Conservation (phyloP, 2,329 filamentous ascomycete genomes). For the Hortaea werneckii region DNA sequence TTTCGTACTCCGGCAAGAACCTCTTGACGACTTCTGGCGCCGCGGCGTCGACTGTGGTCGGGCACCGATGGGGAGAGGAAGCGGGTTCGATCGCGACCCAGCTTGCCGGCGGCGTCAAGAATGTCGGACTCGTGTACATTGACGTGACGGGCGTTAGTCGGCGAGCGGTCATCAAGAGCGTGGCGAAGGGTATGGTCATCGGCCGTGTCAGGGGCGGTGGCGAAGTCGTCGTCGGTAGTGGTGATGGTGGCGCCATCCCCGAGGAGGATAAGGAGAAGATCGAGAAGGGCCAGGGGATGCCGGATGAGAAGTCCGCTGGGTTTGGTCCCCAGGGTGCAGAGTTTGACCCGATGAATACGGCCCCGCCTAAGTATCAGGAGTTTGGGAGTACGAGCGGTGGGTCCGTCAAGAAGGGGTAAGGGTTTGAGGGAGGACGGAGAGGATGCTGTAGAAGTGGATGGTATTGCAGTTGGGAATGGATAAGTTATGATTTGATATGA, state of each 20-base stretch:
- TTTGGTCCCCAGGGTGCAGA: slow-evolving; percentile 1
- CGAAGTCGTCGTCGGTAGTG: slow-evolving; percentile 63
- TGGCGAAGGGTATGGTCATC: slow-evolving; percentile 93
- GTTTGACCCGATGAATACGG: slow-evolving; percentile 1
- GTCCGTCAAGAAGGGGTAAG: not conserved
- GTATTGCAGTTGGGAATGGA: not conserved
- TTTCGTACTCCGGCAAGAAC: slow-evolving; percentile 75
- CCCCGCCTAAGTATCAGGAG: slow-evolving; percentile 7
- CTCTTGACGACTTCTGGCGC: slow-evolving; percentile 63
- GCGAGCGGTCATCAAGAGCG: slow-evolving; percentile 81
- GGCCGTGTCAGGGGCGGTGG: slow-evolving; percentile 66
- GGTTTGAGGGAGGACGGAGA: not conserved
- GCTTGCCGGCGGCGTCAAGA: slow-evolving; percentile 81
- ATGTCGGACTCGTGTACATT: slow-evolving; percentile 93
- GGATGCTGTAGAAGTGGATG: not conserved
- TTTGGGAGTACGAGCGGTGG: not conserved
- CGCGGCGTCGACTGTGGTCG: slow-evolving; percentile 76
- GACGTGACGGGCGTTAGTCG: slow-evolving; percentile 89
- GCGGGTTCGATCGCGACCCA: slow-evolving; percentile 67
- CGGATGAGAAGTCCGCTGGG: not conserved
- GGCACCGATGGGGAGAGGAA: slow-evolving; percentile 81
- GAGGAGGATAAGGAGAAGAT: slow-evolving; percentile 24
- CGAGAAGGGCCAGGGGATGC: not conserved
- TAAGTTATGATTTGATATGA: not conserved
- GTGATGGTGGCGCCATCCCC: slow-evolving; percentile 41